Percentiles rank a stretch among this genome's conserved stretches.
These are phyloP conservation scores for Hansfordia pulvinata DNA, from an alignment of 2,329 filamentous ascomycete genomes.

Conservation along the genomic window DNA sequence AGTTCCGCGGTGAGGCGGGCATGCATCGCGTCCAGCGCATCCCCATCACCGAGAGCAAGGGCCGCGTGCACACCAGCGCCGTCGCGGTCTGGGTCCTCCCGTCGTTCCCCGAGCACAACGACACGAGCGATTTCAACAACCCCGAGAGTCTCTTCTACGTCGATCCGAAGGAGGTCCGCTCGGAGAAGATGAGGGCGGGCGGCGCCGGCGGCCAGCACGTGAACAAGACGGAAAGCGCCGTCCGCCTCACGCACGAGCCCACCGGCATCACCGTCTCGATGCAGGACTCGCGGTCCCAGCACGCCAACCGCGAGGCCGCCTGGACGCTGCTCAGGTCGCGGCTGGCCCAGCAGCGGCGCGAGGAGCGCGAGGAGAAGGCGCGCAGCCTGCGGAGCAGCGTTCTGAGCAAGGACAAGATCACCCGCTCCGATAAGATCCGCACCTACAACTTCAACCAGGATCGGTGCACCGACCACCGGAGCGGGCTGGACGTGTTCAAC, in stretches of 20 bases:
- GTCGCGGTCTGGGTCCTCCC: constrained; percentile 88
- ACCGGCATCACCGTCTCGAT: constrained; percentile 80
- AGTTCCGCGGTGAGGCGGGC: constrained; percentile 76
- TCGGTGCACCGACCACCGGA: constrained; percentile 79
- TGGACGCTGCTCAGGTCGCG: constrained; percentile 76
- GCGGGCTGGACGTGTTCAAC: constrained; percentile 66
- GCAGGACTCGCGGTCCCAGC: constrained; percentile 85
- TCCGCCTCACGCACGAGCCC: constrained; percentile 81
- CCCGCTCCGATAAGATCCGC: constrained; percentile 82
- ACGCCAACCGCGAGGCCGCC: constrained; percentile 74
- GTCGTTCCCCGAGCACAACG: constrained; percentile 47
- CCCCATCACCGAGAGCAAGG: constrained; percentile 80
- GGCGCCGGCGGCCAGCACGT: constrained; percentile 96
- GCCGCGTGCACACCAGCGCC: constrained; percentile 85
- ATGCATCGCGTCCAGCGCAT: constrained; percentile 93
- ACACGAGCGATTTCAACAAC: constrained; percentile 51
- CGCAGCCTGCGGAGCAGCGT: constrained; percentile 63
- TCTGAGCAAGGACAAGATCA: constrained; percentile 68
- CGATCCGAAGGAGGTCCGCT: constrained; percentile 65
- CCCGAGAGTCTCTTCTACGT: constrained; percentile 88
- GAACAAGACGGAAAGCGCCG: constrained; percentile 94
- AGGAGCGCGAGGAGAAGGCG: constrained; percentile 73
- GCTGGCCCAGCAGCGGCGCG: constrained; percentile 65
- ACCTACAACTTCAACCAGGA: constrained; percentile 74
- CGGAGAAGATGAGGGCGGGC: constrained; percentile 82